phyloP scores from a whole-genome alignment of 2,329 filamentous ascomycete genomes.

The Colletotrichum lentis region DNA sequence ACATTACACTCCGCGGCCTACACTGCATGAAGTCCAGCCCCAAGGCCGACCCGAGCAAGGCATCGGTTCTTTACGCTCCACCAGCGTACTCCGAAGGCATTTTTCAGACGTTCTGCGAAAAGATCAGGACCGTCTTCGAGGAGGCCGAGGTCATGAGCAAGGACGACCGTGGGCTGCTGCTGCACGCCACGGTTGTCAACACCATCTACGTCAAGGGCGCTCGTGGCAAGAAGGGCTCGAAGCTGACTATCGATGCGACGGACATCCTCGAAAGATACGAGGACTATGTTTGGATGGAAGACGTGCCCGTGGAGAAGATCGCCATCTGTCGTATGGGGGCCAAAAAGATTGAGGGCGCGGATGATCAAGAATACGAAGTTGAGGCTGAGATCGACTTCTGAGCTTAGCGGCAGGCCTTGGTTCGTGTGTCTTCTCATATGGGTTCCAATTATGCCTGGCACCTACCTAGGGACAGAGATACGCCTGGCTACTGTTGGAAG shows the following conservation, averaged over 20 bases:
- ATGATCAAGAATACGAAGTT: constrained; percentile 63
- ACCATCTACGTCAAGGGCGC: constrained; percentile 74
- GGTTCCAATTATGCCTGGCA: background rate
- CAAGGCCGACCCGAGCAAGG: constrained; percentile 52
- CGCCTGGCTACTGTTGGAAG: background rate
- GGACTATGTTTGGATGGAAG: constrained; percentile 74
- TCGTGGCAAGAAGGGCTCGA: constrained; percentile 47
- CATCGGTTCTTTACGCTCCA: constrained; percentile 71
- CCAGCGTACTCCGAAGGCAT: constrained; percentile 62
- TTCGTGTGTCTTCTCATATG: background rate
- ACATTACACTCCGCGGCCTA: constrained; percentile 63
- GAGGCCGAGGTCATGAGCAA: constrained; percentile 63
- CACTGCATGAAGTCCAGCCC: constrained; percentile 64
- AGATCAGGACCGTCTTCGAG: constrained; percentile 63
- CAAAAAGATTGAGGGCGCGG: constrained; percentile 65
- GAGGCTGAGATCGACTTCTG: constrained; percentile 58
- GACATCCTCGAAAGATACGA: constrained; percentile 67
- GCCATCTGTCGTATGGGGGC: constrained; percentile 91
- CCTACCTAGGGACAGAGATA: background rate
- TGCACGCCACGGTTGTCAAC: constrained; percentile 89
- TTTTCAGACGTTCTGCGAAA: constrained; percentile 65
- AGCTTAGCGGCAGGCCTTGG: constrained; percentile 3
- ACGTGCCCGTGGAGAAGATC: constrained; percentile 72
- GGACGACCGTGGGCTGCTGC: constrained; percentile 70
- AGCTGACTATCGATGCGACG: constrained; percentile 62